Evolutionary conservation across 139 green algal genomes (phyloP).

Genomic region (Chara braunii): DNA sequence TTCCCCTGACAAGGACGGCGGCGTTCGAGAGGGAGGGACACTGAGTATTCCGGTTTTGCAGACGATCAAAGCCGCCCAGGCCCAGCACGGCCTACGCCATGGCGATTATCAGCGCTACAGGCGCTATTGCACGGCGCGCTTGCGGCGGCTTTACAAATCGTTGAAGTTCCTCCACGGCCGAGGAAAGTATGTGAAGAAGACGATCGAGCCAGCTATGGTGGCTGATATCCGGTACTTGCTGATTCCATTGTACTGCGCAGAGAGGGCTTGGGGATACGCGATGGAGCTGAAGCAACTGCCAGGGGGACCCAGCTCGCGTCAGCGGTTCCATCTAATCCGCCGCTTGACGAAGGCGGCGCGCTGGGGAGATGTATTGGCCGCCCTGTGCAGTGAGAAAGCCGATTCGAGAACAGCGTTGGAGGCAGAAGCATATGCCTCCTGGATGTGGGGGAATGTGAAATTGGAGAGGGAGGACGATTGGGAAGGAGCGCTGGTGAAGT

Average conservation of each 20-base stretch:
- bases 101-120: slow-evolving; percentile 76
- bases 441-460: slow-evolving; percentile 61
- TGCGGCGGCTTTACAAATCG: slow-evolving; percentile 69
- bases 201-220: slow-evolving; percentile 55
- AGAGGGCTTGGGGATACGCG: slow-evolving; percentile 76
- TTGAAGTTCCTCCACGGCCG: slow-evolving; percentile 78
- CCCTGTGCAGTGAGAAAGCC: slow-evolving; percentile 43
- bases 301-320: slow-evolving; percentile 42
- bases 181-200: slow-evolving; percentile 71
- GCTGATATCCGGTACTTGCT: slow-evolving; percentile 62
- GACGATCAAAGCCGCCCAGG: slow-evolving; percentile 55
- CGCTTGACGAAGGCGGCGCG: slow-evolving; percentile 62
- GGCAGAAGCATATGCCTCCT: slow-evolving; percentile 65
- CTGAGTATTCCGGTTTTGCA: slow-evolving; percentile 48
- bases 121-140: slow-evolving; percentile 68
- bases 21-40: no score
- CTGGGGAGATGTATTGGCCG: slow-evolving; percentile 53
- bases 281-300: slow-evolving; percentile 81
- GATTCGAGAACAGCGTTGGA: slow-evolving; percentile 68
- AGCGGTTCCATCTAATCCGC: slow-evolving; percentile 60
- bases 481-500: slow-evolving; percentile 58
- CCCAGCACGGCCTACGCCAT: slow-evolving; percentile 70
- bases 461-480: slow-evolving; percentile 74
- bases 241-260: slow-evolving; percentile 71
- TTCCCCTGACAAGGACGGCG: no score